Percentiles rank a stretch among this genome's conserved stretches.
These are phyloP conservation scores for Colletotrichum caudatum DNA, from an alignment of 2,329 filamentous ascomycete species.

Conservation along the genomic window DNA sequence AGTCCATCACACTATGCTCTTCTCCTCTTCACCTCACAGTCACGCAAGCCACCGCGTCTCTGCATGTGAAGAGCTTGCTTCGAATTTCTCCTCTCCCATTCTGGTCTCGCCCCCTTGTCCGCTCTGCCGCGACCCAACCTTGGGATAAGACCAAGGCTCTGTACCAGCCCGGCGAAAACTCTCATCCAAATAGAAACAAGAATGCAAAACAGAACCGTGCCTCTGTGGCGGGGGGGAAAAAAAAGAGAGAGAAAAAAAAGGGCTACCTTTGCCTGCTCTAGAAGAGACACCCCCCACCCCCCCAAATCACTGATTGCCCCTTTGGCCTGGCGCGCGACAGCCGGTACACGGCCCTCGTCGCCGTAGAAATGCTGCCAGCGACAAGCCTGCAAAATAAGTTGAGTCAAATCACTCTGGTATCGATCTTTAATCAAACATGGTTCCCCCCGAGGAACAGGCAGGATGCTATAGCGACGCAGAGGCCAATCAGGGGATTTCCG, in stretches of 20 bases:
- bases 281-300: constrained; percentile 19
- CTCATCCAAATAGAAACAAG: constrained; percentile 36
- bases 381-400: constrained; percentile 32
- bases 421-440: constrained; percentile 41
- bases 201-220: constrained; percentile 33
- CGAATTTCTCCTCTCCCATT: constrained; percentile 17
- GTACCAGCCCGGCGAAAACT: constrained; percentile 22
- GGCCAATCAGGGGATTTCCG: constrained; percentile 51
- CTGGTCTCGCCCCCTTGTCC: background rate
- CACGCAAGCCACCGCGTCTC: background rate
- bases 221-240: constrained; percentile 19
- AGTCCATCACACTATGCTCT: constrained; percentile 12
- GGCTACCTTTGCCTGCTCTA: constrained; percentile 18
- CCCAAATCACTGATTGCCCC: constrained; percentile 20
- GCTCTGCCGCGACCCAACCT: background rate
- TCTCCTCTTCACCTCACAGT: constrained; percentile 2
- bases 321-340: background rate
- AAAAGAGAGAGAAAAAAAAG: constrained; percentile 11
- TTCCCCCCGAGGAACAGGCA: constrained; percentile 26
- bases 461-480: constrained; percentile 36
- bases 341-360: constrained; percentile 14
- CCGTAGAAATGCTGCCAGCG: constrained; percentile 3
- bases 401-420: constrained; percentile 40
- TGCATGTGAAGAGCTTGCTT: constrained; percentile 21
- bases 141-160: constrained; percentile 5